Base-by-base conservation (phyloP, 768 basidiomycete genomes). In the Pseudohyphozyma bogoriensis region DNA sequence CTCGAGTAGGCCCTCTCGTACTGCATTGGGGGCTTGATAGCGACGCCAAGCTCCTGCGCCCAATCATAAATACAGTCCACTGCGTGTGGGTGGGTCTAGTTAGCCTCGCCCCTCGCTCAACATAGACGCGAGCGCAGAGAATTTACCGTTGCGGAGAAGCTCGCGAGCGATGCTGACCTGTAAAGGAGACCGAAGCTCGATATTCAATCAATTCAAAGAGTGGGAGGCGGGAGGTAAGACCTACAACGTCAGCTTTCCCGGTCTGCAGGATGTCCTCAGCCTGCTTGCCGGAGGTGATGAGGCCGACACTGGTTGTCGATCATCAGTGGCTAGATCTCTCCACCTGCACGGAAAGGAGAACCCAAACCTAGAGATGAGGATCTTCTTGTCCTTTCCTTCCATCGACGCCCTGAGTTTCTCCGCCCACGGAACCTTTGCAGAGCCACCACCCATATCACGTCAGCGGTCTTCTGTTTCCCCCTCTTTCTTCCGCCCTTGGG, bases 1-100 rank as follows among this genome's bases (percentile, higher is more conserved):
- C 72, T 60, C 40, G 70, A 64, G 80, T 79, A 85, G 2, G 76
- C 82, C 22, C 82, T 74, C 70, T 85, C 83, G 69, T 85, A 87
- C 69, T 89, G 85, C 53, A 80, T 82, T 1, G 86, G 83, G 3
- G 83, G 77, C 66, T 83, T 83, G n/a, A 86, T 79, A 1, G 79
- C 79, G 10, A 80, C 79, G 28, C 81, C 82, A 7, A 89, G 76
- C 71, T 79, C 77, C 61, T 80, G 72, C 1, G 87, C 87, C 20
- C 85, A 83, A 9, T 67, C 50, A 36, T 69, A 44, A 20, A 65
- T 56, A 83, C n/a, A n/a, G n/a, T n/a, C n/a, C n/a, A n/a, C n/a
- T n/a, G n/a, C n/a, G n/a, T n/a, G n/a, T n/a, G n/a, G n/a, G n/a
- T n/a, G n/a, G n/a, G n/a, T n/a, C n/a, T n/a, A n/a, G n/a, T n/a